phyloP scores from a whole-genome alignment of 2,329 filamentous ascomycete genomes.

The Dactylonectria estremocensis region DNA sequence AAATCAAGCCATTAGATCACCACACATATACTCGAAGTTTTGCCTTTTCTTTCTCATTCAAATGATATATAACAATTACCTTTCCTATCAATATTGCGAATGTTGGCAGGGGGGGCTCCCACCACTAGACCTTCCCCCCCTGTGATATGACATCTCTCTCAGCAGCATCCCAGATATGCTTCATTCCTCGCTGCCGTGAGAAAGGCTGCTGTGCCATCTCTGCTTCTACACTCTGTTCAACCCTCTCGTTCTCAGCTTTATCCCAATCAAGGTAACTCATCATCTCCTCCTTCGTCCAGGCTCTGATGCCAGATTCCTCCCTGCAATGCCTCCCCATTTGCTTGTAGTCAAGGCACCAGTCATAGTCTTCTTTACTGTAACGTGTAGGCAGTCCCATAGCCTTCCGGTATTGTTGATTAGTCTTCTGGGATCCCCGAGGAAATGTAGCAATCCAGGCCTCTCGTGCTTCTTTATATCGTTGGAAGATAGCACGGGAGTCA shows the following conservation, averaged over 20 bases:
- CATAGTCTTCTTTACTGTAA: not conserved
- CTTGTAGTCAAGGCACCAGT: not conserved
- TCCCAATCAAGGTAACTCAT: conserved; percentile 17
- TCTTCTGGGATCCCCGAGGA: too few relatives aligned
- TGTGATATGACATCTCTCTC: not conserved
- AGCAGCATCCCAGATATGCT: not conserved
- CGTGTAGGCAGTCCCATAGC: not conserved
- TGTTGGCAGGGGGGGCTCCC: too few relatives aligned
- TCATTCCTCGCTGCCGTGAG: not conserved
- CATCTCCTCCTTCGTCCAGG: not conserved
- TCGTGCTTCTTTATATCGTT: not conserved
- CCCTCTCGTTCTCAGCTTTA: not conserved
- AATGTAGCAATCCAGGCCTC: too few relatives aligned
- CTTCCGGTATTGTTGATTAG: not conserved
- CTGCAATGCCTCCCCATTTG: not conserved
- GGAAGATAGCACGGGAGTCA: not conserved
- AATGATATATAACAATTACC: too few relatives aligned
- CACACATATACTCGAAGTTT: too few relatives aligned
- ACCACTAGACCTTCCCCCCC: too few relatives aligned
- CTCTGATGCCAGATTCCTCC: not conserved
- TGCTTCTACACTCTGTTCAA: not conserved
- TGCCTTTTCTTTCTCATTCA: too few relatives aligned
- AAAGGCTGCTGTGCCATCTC: not conserved
- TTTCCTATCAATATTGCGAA: too few relatives aligned
- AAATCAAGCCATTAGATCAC: too few relatives aligned